A percentile compares a stretch with the other conserved stretches of the same genome.
phyloP scores from a whole-genome alignment of 2,329 filamentous ascomycete genomes.

The Cryphonectria japonica region DNA sequence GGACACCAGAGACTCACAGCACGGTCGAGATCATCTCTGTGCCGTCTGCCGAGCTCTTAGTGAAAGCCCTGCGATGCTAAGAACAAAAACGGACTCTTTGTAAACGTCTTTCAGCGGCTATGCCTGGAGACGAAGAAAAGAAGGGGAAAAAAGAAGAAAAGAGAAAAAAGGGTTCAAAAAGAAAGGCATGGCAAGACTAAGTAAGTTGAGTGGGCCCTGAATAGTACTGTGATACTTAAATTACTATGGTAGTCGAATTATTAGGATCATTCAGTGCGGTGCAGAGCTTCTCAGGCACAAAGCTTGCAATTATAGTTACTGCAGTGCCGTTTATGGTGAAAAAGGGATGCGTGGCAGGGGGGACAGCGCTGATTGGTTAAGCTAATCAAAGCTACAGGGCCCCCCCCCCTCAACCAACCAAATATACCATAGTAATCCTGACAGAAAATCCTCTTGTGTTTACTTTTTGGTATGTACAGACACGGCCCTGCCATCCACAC shows the following conservation, averaged over 20 bases:
- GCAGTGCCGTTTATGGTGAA: neutral
- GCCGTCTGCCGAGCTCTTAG: neutral
- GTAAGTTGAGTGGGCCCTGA: neutral
- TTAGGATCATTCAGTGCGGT: neutral
- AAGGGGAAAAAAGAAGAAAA: too few relatives aligned
- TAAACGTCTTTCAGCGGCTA: neutral
- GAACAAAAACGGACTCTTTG: neutral
- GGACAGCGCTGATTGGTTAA: neutral
- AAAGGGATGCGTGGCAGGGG: neutral
- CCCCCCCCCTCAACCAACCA: too few relatives aligned
- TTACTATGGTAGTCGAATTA: neutral
- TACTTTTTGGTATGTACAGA: neutral
- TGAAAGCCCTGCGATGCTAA: neutral
- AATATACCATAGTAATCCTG: neutral
- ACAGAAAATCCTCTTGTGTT: neutral
- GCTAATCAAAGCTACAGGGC: neutral
- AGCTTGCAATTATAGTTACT: neutral
- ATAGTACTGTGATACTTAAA: neutral
- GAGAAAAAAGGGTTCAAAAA: neutral
- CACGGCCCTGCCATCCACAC: neutral
- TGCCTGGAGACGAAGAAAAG: too few relatives aligned
- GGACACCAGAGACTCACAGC: neutral
- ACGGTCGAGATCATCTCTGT: neutral
- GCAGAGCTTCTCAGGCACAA: neutral
- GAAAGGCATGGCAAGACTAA: neutral